phyloP scores from a whole-genome alignment of 208 protist species.

The Leptomonas pyrrhocoris region DNA sequence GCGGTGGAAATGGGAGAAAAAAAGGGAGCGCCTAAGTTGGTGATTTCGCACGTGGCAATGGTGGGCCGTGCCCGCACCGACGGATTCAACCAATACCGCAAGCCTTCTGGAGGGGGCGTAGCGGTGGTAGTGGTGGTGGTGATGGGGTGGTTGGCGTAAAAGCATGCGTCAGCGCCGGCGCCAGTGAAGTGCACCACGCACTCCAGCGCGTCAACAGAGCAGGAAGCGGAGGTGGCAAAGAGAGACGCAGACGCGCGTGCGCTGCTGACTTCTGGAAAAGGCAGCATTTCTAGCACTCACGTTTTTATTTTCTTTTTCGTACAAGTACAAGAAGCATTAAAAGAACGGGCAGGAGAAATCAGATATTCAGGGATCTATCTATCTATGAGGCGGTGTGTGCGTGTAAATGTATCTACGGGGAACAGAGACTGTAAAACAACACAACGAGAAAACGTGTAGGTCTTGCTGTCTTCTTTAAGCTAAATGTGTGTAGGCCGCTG shows the following conservation, averaged over 20 bases:
- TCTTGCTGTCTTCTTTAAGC: no score
- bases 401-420: no score
- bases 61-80: conserved; percentile 46
- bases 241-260: background rate
- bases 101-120: background rate
- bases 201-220: conserved; percentile 39
- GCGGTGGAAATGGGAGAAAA: conserved; percentile 40
- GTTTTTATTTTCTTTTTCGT: background rate
- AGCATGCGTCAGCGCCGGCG: conserved; percentile 30
- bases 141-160: conserved; percentile 12
- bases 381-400: no score
- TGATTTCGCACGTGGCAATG: conserved; percentile 53
- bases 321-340: conserved; percentile 17
- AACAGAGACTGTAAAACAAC: no score
- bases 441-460: no score
- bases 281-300: background rate
- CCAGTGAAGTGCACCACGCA: conserved; percentile 36
- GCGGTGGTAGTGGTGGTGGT: background rate
- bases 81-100: conserved; percentile 51
- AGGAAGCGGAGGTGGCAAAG: background rate
- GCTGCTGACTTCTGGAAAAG: background rate
- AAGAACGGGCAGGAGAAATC: no score
- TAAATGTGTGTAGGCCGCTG: no score
- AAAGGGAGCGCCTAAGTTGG: conserved; percentile 31
- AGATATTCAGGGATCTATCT: no score